Conservation (phyloP, 176 grass and related monocot genomes). For the Puccinellia tenuiflora region DNA sequence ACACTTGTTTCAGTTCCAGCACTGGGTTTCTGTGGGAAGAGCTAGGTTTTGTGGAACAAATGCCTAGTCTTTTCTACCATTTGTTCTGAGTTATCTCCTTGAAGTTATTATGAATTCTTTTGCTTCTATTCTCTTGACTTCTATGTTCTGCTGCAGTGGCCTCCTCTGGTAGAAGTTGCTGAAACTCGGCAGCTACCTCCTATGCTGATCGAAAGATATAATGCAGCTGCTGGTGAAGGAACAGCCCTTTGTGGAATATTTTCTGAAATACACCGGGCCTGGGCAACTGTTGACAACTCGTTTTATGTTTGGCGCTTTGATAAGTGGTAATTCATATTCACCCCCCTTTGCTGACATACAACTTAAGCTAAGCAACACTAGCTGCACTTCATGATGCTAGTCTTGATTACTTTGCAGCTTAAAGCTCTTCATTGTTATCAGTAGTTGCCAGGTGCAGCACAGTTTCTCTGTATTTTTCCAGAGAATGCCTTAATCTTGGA, state of each 20-base stretch:
- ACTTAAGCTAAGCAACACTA: not conserved
- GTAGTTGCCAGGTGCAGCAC: not conserved
- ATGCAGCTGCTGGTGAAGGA: conserved; percentile 83
- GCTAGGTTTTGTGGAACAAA: not conserved
- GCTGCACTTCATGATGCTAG: not conserved
- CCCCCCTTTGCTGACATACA: not conserved
- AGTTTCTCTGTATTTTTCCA: conserved; percentile 3
- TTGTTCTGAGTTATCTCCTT: conserved; percentile 2
- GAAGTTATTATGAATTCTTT: conserved; percentile 11
- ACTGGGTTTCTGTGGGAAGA: not conserved
- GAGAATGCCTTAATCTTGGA: not conserved
- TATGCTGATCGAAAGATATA: conserved; percentile 88
- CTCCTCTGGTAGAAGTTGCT: conserved; percentile 83
- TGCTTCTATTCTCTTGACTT: not conserved
- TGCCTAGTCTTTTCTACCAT: conserved; percentile 11
- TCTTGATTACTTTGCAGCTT: not conserved
- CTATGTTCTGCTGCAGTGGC: conserved; percentile 58
- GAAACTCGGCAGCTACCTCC: conserved; percentile 80
- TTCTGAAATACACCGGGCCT: conserved; percentile 74
- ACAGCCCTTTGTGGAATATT: conserved; percentile 95
- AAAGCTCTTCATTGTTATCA: not conserved
- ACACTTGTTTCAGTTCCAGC: not conserved
- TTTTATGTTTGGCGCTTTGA: conserved; percentile 90
- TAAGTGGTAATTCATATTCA: conserved; percentile 64
- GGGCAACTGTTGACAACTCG: conserved; percentile 97